Evolutionary conservation across 1,284 basidiomycete genomes (phyloP), one percentile per base, ranked within the genome.

Genomic region (Trametes polyzona): DNA sequence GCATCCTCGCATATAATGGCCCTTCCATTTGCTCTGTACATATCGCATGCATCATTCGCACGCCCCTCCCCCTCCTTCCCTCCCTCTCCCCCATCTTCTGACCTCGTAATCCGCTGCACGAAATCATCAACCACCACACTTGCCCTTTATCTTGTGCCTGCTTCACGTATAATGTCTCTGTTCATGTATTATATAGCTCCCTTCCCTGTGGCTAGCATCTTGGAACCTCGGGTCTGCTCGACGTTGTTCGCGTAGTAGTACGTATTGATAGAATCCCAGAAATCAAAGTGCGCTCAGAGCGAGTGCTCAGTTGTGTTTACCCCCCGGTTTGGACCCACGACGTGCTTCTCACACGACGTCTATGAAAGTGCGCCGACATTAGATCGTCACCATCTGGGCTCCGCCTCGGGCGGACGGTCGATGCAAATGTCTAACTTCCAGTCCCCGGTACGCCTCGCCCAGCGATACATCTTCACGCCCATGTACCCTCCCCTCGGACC

Each of bases 381-480:
- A 6, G 33, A 35, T 35, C 2, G 16, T 27, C 24, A 69, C 67
- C 66, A 65, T 47, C 58, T 58, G 40, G 58, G 60, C 12, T 62
- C 62, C n/a, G 51, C 55, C 36, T 55, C 50, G 7, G 66, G 65
- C 23, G 42, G 58, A 16, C 58, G 56, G 40, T 70, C 66, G 42
- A 70, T 52, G 47, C 71, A 73, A 3, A 73, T 48, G 30, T 59
- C 66, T 39, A 72, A 47, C 61, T 65, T 57, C 59, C 56, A 63
- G 41, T 71, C 70, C 21, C 66, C 65, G 21, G 61, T 61, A 36
- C 69, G 53, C 57, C 59, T 70, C 37, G 71, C 70, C 69, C 68
- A 73, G 17, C 71, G 61, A 58, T 72, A 73, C 65, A 70, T 70
- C 62, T 72, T 72, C 52, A 65, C 26, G 2, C 65, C 67, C 9